A percentile compares a stretch with the other conserved stretches of the same genome.
These are phyloP conservation scores for Sutorius australiensis DNA, from an alignment of 768 basidiomycete species.

Conservation along the genomic window DNA sequence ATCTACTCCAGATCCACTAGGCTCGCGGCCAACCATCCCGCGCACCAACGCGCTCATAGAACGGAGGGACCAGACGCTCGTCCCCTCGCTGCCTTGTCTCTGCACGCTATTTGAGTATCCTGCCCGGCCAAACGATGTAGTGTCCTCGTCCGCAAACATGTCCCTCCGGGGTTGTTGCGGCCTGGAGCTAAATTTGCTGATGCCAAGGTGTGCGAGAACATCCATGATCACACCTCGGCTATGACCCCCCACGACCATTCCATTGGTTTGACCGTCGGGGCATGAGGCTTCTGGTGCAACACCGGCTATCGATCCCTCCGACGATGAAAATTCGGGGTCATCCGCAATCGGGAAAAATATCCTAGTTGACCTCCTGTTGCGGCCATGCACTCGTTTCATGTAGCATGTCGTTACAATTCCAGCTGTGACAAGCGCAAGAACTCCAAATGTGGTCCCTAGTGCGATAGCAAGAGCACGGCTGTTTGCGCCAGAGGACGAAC, in stretches of 20 bases:
- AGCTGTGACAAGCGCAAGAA: slow-evolving; percentile 49
- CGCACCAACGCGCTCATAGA: slow-evolving; percentile 34
- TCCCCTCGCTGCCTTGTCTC: slow-evolving; percentile 42
- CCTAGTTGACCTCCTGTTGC: not conserved
- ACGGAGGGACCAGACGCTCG: slow-evolving; percentile 50
- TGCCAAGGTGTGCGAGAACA: slow-evolving; percentile 23
- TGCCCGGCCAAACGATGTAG: slow-evolving; percentile 41
- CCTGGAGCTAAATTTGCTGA: slow-evolving; percentile 11
- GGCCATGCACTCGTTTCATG: slow-evolving; percentile 33
- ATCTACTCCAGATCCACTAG: slow-evolving; percentile 21
- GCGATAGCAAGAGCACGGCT: slow-evolving; percentile 46
- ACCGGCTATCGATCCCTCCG: slow-evolving; percentile 4
- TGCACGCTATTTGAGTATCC: slow-evolving; percentile 16
- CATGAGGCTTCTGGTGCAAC: slow-evolving; percentile 4
- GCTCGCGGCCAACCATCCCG: slow-evolving; percentile 27
- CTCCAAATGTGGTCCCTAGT: slow-evolving; percentile 59
- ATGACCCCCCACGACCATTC: not conserved
- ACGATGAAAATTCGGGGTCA: slow-evolving; percentile 15
- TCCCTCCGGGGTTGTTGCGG: slow-evolving; percentile 46
- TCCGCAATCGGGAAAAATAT: slow-evolving; percentile 21
- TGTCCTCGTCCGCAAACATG: slow-evolving; percentile 78
- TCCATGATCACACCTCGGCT: slow-evolving; percentile 8
- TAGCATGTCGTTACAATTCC: slow-evolving; percentile 43
- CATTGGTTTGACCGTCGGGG: slow-evolving; percentile 2
- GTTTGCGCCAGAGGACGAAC: slow-evolving; percentile 15